phyloP scores from a whole-genome alignment of 2,329 filamentous ascomycete genomes.

The Neurospora sp. region DNA sequence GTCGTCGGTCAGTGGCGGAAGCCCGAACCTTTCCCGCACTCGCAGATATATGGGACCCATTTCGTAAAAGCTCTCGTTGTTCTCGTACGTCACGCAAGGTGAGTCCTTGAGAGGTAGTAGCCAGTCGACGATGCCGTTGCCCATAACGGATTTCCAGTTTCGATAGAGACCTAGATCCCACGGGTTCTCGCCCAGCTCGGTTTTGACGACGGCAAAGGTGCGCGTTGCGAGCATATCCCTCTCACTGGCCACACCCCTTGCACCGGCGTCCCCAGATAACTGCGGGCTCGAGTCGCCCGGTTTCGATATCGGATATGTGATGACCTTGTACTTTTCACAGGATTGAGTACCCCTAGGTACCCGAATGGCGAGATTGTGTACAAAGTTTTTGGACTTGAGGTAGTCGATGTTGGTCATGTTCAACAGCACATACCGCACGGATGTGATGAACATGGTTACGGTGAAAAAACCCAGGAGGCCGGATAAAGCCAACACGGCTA shows the following conservation, averaged over 20 bases:
- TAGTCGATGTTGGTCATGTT: constrained; percentile 84
- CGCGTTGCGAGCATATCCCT: constrained; percentile 42
- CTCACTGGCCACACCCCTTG: constrained; percentile 11
- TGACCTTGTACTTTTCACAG: constrained; percentile 35
- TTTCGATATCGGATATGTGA: constrained; percentile 47
- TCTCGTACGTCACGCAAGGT: constrained; percentile 62
- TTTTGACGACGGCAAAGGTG: constrained; percentile 71
- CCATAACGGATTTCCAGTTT: constrained; percentile 78
- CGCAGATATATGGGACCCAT: constrained; percentile 52
- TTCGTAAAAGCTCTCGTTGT: constrained; percentile 55
- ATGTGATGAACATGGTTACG: constrained; percentile 64
- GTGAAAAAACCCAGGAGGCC: constrained; percentile 74
- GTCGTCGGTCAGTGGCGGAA: constrained; percentile 18
- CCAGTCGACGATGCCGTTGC: constrained; percentile 62
- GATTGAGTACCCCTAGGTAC: constrained; percentile 42
- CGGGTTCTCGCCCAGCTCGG: constrained; percentile 66
- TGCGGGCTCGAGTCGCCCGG: constrained; percentile 13
- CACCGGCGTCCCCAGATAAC: constrained; percentile 17
- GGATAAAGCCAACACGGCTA: constrained; percentile 56
- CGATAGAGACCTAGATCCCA: constrained; percentile 63
- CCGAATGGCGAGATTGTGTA: constrained; percentile 65
- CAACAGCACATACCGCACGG: constrained; percentile 55
- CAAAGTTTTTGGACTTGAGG: constrained; percentile 48
- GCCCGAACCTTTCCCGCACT: constrained; percentile 36
- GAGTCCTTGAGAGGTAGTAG: constrained; percentile 65